Conservation (phyloP, 192 early-diverging fungal genomes). For the Gaertneriomyces sp. region DNA sequence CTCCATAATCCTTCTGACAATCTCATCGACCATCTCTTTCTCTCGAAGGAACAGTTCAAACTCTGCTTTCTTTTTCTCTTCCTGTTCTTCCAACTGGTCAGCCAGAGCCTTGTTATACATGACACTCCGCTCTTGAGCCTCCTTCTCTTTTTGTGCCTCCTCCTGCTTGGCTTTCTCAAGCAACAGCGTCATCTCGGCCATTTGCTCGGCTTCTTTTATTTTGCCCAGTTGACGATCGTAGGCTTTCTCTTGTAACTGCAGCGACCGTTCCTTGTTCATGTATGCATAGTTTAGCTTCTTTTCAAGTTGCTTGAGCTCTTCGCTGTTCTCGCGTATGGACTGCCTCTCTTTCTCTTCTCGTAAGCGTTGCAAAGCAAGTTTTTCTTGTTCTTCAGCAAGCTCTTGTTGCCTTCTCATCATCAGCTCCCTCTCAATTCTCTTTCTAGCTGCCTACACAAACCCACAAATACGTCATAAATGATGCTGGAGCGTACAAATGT, state of each 20-base stretch:
- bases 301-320: conserved; percentile 55
- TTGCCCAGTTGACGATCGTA: conserved; percentile 26
- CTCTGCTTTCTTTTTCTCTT: conserved; percentile 43
- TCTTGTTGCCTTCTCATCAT: conserved; percentile 33
- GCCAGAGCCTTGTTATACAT: conserved; percentile 49
- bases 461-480: not conserved
- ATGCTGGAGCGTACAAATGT: not conserved
- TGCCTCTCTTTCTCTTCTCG: conserved; percentile 52
- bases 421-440: conserved; percentile 26
- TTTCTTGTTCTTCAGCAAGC: conserved; percentile 36
- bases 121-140: conserved; percentile 34
- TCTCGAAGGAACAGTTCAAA: conserved; percentile 57
- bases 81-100: conserved; percentile 48
- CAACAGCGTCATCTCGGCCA: conserved; percentile 39
- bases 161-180: conserved; percentile 35
- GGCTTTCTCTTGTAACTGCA: conserved; percentile 53
- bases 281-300: conserved; percentile 62
- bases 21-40: conserved; percentile 58
- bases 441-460: conserved; percentile 24
- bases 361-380: conserved; percentile 31
- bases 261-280: conserved; percentile 57
- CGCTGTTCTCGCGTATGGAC: conserved; percentile 51
- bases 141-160: conserved; percentile 41
- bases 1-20: conserved; percentile 49
- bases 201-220: conserved; percentile 30